Conservation (phyloP, 768 basidiomycete species). For the Agrocybe praecox region DNA sequence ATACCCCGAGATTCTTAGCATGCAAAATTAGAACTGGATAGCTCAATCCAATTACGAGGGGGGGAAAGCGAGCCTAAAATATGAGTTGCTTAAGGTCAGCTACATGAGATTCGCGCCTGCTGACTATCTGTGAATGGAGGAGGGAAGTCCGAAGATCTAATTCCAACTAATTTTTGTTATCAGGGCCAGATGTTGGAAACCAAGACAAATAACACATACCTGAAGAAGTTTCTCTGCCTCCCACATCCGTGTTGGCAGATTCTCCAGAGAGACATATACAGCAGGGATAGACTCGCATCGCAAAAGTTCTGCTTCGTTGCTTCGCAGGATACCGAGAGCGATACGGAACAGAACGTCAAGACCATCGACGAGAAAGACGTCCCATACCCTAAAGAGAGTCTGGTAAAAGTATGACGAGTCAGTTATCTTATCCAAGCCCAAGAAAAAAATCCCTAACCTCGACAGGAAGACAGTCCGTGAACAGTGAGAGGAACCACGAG, state of each 20-base stretch:
- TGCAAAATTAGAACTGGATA: too few relatives aligned
- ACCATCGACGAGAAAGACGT: constrained; percentile 92
- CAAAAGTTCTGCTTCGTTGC: constrained; percentile 82
- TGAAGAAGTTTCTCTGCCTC: constrained; percentile 88
- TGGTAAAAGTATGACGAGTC: constrained; percentile 26
- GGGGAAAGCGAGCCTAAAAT: neutral
- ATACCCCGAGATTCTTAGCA: too few relatives aligned
- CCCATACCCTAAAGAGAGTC: constrained; percentile 97
- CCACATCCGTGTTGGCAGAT: constrained; percentile 92
- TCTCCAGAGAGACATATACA: constrained; percentile 87
- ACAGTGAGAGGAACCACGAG: constrained; percentile 97
- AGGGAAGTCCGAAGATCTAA: constrained; percentile 56
- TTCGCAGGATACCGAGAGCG: constrained; percentile 83
- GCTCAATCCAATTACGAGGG: too few relatives aligned
- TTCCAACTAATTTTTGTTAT: constrained; percentile 44
- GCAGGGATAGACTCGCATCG: constrained; percentile 85
- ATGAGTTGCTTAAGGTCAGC: constrained; percentile 43
- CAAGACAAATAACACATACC: constrained; percentile 44
- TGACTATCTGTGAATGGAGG: constrained; percentile 56
- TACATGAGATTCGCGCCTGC: constrained; percentile 55
- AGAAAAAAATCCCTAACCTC: constrained; percentile 56
- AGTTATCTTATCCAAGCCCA: neutral
- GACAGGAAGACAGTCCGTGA: constrained; percentile 94
- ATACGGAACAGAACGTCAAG: constrained; percentile 90
- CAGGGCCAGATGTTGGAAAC: too few relatives aligned